Conservation (phyloP, 2,329 filamentous ascomycete genomes). For the Eutypella sp. region DNA sequence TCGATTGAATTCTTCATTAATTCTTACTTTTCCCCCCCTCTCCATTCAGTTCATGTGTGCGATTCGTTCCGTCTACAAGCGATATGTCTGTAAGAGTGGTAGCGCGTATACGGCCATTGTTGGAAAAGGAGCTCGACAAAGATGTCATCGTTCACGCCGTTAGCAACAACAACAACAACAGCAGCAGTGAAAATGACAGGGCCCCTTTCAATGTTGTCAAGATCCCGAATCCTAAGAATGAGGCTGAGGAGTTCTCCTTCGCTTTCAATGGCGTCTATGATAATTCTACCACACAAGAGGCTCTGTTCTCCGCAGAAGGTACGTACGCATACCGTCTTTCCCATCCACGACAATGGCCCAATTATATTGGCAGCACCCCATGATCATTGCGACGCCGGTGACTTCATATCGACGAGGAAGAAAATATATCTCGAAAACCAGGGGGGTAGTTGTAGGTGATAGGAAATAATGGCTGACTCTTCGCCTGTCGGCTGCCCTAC, state of each 20-base stretch:
- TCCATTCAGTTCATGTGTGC: too few relatives aligned
- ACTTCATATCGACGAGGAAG: too few relatives aligned
- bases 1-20: too few relatives aligned
- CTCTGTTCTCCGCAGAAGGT: conserved; percentile 87
- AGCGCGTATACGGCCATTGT: conserved; percentile 81
- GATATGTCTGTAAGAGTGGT: conserved; percentile 74
- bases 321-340: conserved; percentile 17
- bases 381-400: too few relatives aligned
- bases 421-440: too few relatives aligned
- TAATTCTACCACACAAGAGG: conserved; percentile 72
- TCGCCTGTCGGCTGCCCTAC: not conserved
- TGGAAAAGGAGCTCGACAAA: conserved; percentile 78
- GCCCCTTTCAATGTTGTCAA: conserved; percentile 68
- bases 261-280: conserved; percentile 93
- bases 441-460: too few relatives aligned
- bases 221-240: conserved; percentile 93
- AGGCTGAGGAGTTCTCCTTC: conserved; percentile 85
- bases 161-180: conserved; percentile 44
- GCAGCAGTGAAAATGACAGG: conserved; percentile 48
- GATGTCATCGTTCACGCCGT: conserved; percentile 78
- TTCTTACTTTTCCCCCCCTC: too few relatives aligned
- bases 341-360: conserved; percentile 2
- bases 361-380: too few relatives aligned
- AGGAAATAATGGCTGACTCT: conserved; percentile 11
- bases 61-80: too few relatives aligned